Evolutionary conservation across 2,329 filamentous ascomycete species (phyloP), one percentile per base, ranked within the genome.

Genomic region (Fusarium acutatum): DNA sequence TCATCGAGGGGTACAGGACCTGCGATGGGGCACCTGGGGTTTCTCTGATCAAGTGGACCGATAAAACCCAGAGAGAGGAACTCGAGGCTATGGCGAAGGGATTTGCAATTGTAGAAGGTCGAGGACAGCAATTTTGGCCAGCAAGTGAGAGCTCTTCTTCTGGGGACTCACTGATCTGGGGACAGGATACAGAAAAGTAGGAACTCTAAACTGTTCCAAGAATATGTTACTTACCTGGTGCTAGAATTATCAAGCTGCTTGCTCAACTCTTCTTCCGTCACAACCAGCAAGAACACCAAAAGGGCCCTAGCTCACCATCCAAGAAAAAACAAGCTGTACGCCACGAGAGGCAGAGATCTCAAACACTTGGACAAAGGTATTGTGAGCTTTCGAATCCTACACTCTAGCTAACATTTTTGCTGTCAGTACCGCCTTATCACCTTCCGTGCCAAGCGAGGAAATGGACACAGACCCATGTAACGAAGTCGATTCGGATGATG

Each of bases 161-260:
- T 14, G 44, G 17, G 2, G n/a, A 24, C 14, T 6, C n/a, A 14
- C 17, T 62, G 5, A 44, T 26, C 14, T 67, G 64, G 64, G 5
- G 6, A 9, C 22, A 2, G 4, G 43, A 66, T 38, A 11, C 6
- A 3, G 13, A 10, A 43, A 32, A 15, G 64, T 67, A 35, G 43
- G 22, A 8, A 0, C 2, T 18, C 15, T 8, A n/a, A 7, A 12
- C 2, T 1, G 1, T 20, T 34, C 3, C 11, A 8, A 9, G 2
- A 30, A 22, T 12, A 26, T 2, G 2, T 13, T 5, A 6, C 35
- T 67, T 0, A 49, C 18, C 7, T 5, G 24, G 8, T 20, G 1
- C 20, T 14, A 68, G 65, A 14, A 68, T 68, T 5, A 10, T 26
- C 12, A n/a, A 11, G 6, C 24, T 43, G 4, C 12, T 69, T 12